Conservation (phyloP, 768 basidiomycete species). For the Naganishia onofrii region DNA sequence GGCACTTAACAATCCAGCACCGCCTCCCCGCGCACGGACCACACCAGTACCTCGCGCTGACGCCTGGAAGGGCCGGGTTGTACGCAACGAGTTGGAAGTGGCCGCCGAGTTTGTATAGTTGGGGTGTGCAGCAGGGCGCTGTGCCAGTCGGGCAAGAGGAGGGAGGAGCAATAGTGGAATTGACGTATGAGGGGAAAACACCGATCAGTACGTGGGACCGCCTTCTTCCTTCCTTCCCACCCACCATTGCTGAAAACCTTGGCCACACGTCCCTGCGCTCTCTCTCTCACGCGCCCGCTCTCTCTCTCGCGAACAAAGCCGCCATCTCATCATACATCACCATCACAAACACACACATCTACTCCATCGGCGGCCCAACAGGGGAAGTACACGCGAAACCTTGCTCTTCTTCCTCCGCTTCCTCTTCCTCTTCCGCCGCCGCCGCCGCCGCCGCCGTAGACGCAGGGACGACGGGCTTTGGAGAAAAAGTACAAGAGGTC, state of each 20-base stretch:
- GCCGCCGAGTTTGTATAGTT: conserved; percentile 38
- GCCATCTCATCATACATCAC: conserved; percentile 44
- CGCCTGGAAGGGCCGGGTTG: conserved; percentile 27
- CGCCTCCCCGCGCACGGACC: conserved; percentile 38
- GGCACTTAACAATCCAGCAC: conserved; percentile 28
- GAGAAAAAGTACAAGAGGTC: conserved; percentile 39
- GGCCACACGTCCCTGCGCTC: too few relatives aligned
- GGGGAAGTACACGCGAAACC: conserved; percentile 36
- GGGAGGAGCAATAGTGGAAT: conserved; percentile 5
- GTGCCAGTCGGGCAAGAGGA: background rate
- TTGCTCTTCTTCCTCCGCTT: too few relatives aligned
- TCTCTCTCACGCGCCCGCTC: too few relatives aligned
- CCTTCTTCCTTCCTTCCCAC: too few relatives aligned
- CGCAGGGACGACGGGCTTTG: conserved; percentile 40
- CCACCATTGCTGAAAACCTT: too few relatives aligned
- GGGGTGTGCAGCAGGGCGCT: background rate
- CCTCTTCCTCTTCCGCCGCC: too few relatives aligned
- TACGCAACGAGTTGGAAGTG: conserved; percentile 44
- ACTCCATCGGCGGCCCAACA: conserved; percentile 46
- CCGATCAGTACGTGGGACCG: conserved; percentile 30
- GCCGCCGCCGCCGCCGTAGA: too few relatives aligned
- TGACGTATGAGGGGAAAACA: conserved; percentile 24
- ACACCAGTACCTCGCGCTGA: conserved; percentile 42
- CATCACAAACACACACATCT: conserved; percentile 32
- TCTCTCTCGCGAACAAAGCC: too few relatives aligned